Evolutionary conservation across 495 filamentous ascomycete genomes (phyloP), one percentile per base, ranked within the genome.

Genomic region (Annulohypoxylon maeteangense): DNA sequence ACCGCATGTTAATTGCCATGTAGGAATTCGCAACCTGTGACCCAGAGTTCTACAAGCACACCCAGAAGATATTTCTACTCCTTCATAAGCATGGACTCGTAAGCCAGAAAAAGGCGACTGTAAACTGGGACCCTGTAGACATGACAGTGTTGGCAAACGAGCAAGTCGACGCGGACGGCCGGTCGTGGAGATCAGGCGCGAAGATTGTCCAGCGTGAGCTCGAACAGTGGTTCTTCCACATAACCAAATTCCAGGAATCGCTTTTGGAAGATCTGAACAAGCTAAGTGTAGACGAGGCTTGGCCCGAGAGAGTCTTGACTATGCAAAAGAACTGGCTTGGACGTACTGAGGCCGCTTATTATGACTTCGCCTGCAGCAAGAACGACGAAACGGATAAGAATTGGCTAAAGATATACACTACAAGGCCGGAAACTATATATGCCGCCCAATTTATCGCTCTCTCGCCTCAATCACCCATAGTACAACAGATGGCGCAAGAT

Each of bases 301-400:
- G 93, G 93, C 93, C 93, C 0, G 91, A 95, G 48, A 84, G 90
- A 58, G 93, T 97, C 6, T 69, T 92, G 61, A 80, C 90, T 1
- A 93, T 95, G 91, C 93, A 97, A 76, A 87, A 86, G 72, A 94
- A 97, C 76, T 97, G 93, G 93, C 85, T 97, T 22, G 93, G 93
- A 16, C 91, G 88, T 71, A 94, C 92, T 0, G 79, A 81, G 5
- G 93, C 93, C 10, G 90, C 90, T 1, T 88, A 87, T 57, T 83
- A 96, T 70, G 87, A 85, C 65, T 97, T 97, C 63, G 85, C 59
- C 1, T 25, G 36, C 36, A 59, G n/a, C 0, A 74, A 92, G 4
- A 72, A 80, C 55, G 75, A 80, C 12, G 76, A 75, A 16, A 70
- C 79, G 7, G 71, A 82, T 4, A 71, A 75, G n/a, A 56, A 77